A percentile compares a stretch with the other conserved stretches of the same genome.
These are phyloP conservation scores for Cordyceps pruinosa DNA, from an alignment of 2,329 filamentous ascomycete species.

Conservation along the genomic window DNA sequence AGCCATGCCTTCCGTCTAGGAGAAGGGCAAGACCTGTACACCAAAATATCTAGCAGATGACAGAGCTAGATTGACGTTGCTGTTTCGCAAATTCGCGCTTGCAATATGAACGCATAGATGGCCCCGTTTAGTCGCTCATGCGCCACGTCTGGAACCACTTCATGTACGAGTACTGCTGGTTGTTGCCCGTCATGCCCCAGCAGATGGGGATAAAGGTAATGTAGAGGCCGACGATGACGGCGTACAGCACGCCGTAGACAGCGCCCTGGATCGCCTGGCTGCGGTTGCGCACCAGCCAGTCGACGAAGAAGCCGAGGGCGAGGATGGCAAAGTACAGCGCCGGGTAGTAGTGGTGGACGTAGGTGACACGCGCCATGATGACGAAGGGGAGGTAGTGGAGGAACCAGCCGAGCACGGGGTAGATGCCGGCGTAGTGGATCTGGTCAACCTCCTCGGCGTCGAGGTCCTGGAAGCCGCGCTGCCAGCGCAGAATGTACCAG, in stretches of 20 bases:
- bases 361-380: conserved; percentile 96
- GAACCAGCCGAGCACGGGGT: conserved; percentile 89
- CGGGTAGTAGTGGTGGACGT: conserved; percentile 98
- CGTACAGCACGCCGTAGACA: conserved; percentile 70
- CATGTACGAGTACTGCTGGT: conserved; percentile 80
- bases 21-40: not conserved
- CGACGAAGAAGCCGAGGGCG: conserved; percentile 76
- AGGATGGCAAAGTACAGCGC: conserved; percentile 97
- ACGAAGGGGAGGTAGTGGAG: conserved; percentile 94
- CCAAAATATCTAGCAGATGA: not conserved
- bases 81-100: not conserved
- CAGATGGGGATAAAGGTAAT: conserved; percentile 87
- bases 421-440: conserved; percentile 88
- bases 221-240: conserved; percentile 71
- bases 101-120: not conserved
- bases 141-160: conserved; percentile 91
- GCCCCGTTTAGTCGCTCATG: conserved; percentile 54
- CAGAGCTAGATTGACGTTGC: not conserved
- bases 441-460: conserved; percentile 76
- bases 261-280: conserved; percentile 56
- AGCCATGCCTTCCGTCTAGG: not conserved
- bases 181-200: conserved; percentile 88
- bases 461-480: conserved; percentile 85
- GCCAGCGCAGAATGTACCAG: conserved; percentile 92
- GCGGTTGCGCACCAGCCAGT: conserved; percentile 71